Percentiles rank a stretch among this genome's conserved stretches.
Conservation (phyloP, 2,329 filamentous ascomycete species). For the Venturia pyrina region DNA sequence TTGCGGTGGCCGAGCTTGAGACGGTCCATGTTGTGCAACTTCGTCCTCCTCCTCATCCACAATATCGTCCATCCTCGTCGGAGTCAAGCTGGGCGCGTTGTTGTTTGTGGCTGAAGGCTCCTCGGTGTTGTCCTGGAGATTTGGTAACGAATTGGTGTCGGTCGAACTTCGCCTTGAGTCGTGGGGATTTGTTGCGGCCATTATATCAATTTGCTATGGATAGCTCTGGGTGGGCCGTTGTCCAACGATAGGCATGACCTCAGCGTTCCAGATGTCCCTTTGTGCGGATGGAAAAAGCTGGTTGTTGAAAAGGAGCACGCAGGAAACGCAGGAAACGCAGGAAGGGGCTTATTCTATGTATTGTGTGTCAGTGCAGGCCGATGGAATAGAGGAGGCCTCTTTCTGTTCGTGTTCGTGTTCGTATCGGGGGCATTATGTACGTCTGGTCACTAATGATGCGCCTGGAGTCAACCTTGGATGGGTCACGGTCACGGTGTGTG, state of each 20-base stretch:
- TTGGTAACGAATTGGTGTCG: constrained; percentile 6
- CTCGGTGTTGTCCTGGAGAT: neutral
- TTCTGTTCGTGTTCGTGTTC: neutral
- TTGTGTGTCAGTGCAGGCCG: neutral
- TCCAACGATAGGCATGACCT: constrained; percentile 6
- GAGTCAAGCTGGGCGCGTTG: neutral
- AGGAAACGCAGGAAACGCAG: neutral
- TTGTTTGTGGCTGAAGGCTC: neutral
- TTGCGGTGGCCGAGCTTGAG: constrained; percentile 19
- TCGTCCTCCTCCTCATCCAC: constrained; percentile 3
- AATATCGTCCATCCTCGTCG: constrained; percentile 3
- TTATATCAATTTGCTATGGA: neutral
- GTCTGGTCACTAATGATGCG: neutral
- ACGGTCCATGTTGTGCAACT: neutral
- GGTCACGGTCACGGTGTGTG: neutral
- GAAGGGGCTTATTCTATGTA: too few relatives aligned
- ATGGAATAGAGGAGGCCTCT: neutral
- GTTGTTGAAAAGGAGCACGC: neutral
- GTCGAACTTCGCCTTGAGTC: neutral
- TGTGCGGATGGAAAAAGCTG: neutral
- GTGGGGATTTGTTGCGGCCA: neutral
- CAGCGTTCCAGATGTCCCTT: neutral
- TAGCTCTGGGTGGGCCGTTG: neutral
- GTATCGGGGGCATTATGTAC: neutral
- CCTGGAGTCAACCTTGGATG: neutral